Percentiles rank a stretch among this genome's conserved stretches.
These are phyloP conservation scores for Alternaria triticina DNA, from an alignment of 2,329 filamentous ascomycete species.

Conservation along the genomic window DNA sequence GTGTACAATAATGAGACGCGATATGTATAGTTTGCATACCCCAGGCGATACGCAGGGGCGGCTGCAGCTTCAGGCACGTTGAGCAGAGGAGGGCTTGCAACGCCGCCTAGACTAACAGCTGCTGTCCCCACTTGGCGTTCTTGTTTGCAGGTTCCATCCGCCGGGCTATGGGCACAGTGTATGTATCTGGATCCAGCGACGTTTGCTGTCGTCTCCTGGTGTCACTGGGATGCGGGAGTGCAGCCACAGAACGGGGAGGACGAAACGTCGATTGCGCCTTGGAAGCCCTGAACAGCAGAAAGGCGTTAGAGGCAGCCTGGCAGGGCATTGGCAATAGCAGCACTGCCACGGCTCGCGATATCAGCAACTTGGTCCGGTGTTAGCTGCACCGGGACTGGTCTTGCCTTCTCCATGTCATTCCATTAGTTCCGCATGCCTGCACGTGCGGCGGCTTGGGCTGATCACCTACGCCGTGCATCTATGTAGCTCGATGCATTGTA, in stretches of 20 bases:
- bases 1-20: not conserved
- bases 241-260: not conserved
- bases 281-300: not conserved
- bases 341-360: slow-evolving; percentile 42
- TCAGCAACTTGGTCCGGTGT: slow-evolving; percentile 33
- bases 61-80: not conserved
- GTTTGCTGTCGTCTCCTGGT: not conserved
- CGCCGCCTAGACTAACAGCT: slow-evolving; percentile 5
- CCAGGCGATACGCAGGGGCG: not conserved
- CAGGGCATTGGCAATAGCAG: slow-evolving; percentile 11
- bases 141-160: slow-evolving; percentile 2
- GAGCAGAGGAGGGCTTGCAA: slow-evolving; percentile 11
- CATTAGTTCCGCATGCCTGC: slow-evolving; percentile 35
- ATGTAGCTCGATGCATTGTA: slow-evolving; percentile 24
- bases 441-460: slow-evolving; percentile 41
- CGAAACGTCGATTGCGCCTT: not conserved
- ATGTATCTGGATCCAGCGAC: not conserved
- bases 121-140: slow-evolving; percentile 11
- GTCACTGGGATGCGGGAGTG: not conserved
- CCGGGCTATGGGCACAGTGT: slow-evolving; percentile 1
- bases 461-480: slow-evolving; percentile 16
- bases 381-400: slow-evolving; percentile 26
- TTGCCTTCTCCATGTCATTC: slow-evolving; percentile 23
- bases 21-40: not conserved
- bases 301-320: slow-evolving; percentile 6